A percentile compares a stretch with the other conserved stretches of the same genome.
Conservation (phyloP, 768 basidiomycete species). For the Suillus lakei region DNA sequence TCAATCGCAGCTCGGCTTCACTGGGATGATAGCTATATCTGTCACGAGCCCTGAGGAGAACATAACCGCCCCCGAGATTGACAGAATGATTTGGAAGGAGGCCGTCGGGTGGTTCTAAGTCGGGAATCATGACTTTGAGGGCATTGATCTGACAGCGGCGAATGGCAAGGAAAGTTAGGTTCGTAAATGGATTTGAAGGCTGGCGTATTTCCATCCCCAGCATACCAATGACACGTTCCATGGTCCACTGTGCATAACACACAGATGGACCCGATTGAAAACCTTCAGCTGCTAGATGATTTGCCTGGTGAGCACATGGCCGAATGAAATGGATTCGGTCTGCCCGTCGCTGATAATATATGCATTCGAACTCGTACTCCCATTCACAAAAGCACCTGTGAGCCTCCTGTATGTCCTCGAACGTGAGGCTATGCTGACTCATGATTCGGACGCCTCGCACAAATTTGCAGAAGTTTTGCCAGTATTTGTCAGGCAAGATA, state of each 20-base stretch:
- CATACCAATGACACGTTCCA: slow-evolving; percentile 31
- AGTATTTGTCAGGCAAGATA: slow-evolving; percentile 21
- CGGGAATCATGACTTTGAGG: slow-evolving; percentile 19
- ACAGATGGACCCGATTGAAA: slow-evolving; percentile 18
- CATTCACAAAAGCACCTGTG: slow-evolving; percentile 25
- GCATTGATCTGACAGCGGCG: slow-evolving; percentile 24
- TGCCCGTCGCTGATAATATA: slow-evolving; percentile 27
- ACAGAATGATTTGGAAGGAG: neutral
- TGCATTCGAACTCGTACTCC: slow-evolving; percentile 32
- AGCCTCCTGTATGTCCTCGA: slow-evolving; percentile 17
- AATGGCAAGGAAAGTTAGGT: slow-evolving; percentile 32
- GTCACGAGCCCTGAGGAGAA: neutral
- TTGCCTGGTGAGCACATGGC: slow-evolving; percentile 29
- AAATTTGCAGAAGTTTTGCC: slow-evolving; percentile 26
- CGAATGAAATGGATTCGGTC: slow-evolving; percentile 34
- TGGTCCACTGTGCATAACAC: slow-evolving; percentile 32
- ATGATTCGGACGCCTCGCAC: slow-evolving; percentile 27
- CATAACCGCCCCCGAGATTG: neutral
- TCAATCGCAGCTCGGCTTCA: neutral
- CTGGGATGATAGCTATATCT: neutral
- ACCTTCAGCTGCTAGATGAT: slow-evolving; percentile 25
- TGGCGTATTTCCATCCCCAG: slow-evolving; percentile 30
- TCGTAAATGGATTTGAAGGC: slow-evolving; percentile 29
- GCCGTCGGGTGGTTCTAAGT: slow-evolving; percentile 10
- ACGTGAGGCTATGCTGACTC: slow-evolving; percentile 22